Base-by-base conservation (phyloP, 257 asterid species). In the Solanum chaucha region DNA sequence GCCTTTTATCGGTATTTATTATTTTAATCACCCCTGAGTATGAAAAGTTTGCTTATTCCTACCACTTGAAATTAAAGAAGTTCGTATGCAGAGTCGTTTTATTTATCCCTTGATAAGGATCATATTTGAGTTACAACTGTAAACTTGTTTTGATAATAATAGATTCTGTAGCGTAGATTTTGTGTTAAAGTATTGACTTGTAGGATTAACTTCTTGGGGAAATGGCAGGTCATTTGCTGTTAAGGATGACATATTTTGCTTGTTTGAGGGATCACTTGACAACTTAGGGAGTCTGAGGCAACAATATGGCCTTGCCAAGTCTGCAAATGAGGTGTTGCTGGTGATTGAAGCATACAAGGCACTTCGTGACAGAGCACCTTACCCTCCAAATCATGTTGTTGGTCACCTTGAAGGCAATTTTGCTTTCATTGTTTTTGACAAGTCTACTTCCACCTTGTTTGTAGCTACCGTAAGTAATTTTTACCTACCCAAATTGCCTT, bases 281-380 rank as follows among this genome's bases (percentile, higher is more conserved):
- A 97, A 97, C 88, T 82, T 97, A 86, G 99, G 99, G 32, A 97
- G 99, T 91, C 89, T 97, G 86, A 97, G 94, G 88, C 98, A 97
- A 80, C 97, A 95, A 61, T 96, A 97, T 74, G 99, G 99, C 51
- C 96, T 97, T 3, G 94, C 94, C 2, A 97, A 97, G 90, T 94
- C 98, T 13, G 98, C 98, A 46, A 92, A 97, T 74, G 99, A 97
- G 93, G 99, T 96, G 82, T 92, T 97, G 86, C 89, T 97, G 92
- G 93, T 97, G 84, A 97, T 97, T n/a, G 99, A 97, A 81, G 99
- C 99, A 6, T 97, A 97, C 91, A 97, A 95, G 90, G 92, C 99
- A 1, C 98, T 97, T 78, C 98, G 99, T 40, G 99, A 97, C 88
- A 89, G 99, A 83, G 99, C 99, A 58, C 99, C 99, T 86, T 97